These are phyloP conservation scores for Russula brevipes DNA, from an alignment of 768 basidiomycete genomes.

Conservation along the genomic window DNA sequence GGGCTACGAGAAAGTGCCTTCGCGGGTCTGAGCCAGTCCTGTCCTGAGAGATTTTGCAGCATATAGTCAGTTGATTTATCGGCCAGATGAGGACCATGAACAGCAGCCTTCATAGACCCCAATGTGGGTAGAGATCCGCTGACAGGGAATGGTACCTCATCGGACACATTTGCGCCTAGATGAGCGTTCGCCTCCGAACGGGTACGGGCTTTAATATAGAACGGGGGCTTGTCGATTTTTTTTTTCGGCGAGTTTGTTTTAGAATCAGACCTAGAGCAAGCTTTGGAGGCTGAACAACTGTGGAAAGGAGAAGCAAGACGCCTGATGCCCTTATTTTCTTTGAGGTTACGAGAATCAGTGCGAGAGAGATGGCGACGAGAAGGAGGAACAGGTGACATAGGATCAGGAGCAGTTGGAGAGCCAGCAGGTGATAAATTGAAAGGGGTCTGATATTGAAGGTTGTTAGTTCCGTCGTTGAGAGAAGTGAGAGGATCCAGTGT, in stretches of 20 bases:
- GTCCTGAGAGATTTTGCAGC: slow-evolving; percentile 21
- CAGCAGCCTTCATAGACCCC: slow-evolving; percentile 9
- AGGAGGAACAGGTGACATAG: slow-evolving; percentile 42
- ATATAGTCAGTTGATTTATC: slow-evolving; percentile 14
- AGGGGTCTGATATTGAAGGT: slow-evolving; percentile 26
- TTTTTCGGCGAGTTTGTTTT: slow-evolving; percentile 26
- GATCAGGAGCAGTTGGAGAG: slow-evolving; percentile 30
- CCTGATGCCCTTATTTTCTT: slow-evolving; percentile 33
- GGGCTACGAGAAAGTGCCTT: slow-evolving; percentile 29
- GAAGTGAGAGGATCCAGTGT: slow-evolving; percentile 13
- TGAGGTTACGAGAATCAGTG: slow-evolving; percentile 39
- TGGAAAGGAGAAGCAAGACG: slow-evolving; percentile 43
- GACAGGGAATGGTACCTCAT: slow-evolving; percentile 5
- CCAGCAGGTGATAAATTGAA: slow-evolving; percentile 23
- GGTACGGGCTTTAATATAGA: slow-evolving; percentile 37
- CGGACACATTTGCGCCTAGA: not conserved
- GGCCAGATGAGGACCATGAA: not conserved
- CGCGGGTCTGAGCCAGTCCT: slow-evolving; percentile 32
- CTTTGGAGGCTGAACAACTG: slow-evolving; percentile 41
- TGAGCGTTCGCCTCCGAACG: slow-evolving; percentile 32
- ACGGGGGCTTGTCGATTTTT: slow-evolving; percentile 22
- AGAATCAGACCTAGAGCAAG: slow-evolving; percentile 34
- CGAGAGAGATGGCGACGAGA: slow-evolving; percentile 35
- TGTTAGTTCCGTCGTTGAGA: slow-evolving; percentile 25
- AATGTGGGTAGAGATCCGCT: slow-evolving; percentile 17